These are phyloP conservation scores for Cetradonia linearis DNA, from an alignment of 495 filamentous ascomycete genomes.

Conservation along the genomic window DNA sequence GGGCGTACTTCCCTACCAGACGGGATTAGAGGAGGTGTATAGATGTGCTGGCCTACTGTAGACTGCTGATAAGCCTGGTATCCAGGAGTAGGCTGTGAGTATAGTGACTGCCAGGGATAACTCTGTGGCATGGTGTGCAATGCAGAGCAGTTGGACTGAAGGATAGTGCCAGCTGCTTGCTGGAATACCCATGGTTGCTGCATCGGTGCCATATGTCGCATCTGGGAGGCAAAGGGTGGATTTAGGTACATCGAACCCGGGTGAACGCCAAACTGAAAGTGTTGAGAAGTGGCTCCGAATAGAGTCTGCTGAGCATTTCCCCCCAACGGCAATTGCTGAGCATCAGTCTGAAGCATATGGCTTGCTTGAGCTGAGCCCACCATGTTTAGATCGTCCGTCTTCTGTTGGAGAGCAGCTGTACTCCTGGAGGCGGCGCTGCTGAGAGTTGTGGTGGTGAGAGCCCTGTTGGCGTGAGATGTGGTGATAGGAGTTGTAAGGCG, in stretches of 20 bases:
- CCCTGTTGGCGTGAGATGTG: background rate
- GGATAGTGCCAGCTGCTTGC: background rate
- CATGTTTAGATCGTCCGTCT: background rate
- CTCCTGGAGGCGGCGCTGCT: background rate
- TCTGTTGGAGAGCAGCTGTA: background rate
- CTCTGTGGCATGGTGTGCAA: conserved; percentile 7
- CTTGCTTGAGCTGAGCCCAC: background rate
- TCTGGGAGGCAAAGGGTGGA: background rate
- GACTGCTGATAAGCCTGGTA: background rate
- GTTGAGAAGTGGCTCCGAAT: conserved; percentile 4
- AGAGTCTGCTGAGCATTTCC: background rate
- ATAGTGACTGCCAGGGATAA: background rate
- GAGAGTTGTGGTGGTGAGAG: background rate
- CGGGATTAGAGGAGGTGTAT: conserved; percentile 10
- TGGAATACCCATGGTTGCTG: conserved; percentile 1
- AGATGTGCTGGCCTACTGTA: background rate
- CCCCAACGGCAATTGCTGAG: too few relatives aligned
- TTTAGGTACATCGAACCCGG: background rate
- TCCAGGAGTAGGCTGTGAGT: background rate
- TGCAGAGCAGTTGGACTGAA: conserved; percentile 1
- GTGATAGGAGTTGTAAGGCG: too few relatives aligned
- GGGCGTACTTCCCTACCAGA: conserved; percentile 13
- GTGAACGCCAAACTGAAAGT: conserved; percentile 4
- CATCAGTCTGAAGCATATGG: background rate
- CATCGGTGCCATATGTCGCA: background rate